These are phyloP conservation scores for Drosera spatulata DNA, from an alignment of 179 eudicot genomes.

Conservation along the genomic window DNA sequence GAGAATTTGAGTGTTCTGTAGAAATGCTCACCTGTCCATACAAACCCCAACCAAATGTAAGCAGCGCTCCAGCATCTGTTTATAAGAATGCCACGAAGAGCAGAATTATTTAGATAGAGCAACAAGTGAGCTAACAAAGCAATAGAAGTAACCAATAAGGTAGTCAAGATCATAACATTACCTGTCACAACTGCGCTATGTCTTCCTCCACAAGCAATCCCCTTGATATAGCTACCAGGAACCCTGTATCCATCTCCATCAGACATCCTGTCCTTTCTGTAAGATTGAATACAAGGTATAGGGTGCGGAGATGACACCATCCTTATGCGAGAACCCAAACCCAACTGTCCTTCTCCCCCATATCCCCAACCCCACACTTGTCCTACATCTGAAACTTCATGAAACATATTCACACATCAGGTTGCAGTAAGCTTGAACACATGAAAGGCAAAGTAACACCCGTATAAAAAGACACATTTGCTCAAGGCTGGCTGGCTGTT, in stretches of 20 bases:
- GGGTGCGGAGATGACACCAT: conserved; percentile 98
- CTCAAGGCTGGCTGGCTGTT: too few relatives aligned
- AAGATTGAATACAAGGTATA: conserved; percentile 72
- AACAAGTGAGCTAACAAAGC: not conserved
- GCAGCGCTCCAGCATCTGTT: conserved; percentile 91
- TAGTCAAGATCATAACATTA: conserved; percentile 14
- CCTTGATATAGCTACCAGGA: conserved; percentile 79
- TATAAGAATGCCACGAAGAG: not conserved
- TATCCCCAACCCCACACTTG: conserved; percentile 99
- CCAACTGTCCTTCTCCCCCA: conserved; percentile 99
- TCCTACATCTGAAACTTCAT: conserved; percentile 80
- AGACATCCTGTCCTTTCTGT: conserved; percentile 46
- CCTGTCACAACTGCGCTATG: conserved; percentile 97
- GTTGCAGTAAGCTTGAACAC: conserved; percentile 2
- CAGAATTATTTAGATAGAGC: too few relatives aligned
- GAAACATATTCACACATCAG: conserved; percentile 27
- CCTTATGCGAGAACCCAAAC: conserved; percentile 83
- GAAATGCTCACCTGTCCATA: conserved; percentile 76
- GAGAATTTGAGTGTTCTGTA: not conserved
- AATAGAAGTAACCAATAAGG: not conserved
- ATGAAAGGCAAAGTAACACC: not conserved
- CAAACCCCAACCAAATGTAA: conserved; percentile 96
- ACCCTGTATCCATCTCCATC: conserved; percentile 62
- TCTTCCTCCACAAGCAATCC: conserved; percentile 94
- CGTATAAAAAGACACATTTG: not conserved